phyloP scores from a whole-genome alignment of 495 filamentous ascomycete genomes.

The Xylaria castorea region DNA sequence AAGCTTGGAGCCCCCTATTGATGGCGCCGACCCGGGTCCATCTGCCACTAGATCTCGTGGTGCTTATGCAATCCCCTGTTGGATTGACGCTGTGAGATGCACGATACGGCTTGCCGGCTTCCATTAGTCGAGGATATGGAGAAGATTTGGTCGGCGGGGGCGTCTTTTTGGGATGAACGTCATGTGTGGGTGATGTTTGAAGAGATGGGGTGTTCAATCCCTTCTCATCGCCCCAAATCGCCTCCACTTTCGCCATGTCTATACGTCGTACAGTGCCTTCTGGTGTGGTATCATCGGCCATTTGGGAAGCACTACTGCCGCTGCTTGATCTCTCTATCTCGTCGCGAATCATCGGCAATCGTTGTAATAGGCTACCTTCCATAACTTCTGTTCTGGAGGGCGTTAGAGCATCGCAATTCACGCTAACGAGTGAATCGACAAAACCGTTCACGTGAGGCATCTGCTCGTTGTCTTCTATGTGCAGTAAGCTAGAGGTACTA shows the following conservation, averaged over 20 bases:
- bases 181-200: constrained; percentile 28
- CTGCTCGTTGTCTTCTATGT: constrained; percentile 32
- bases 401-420: constrained; percentile 32
- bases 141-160: constrained; percentile 35
- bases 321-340: constrained; percentile 42
- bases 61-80: constrained; percentile 34
- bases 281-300: constrained; percentile 17
- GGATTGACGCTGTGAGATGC: constrained; percentile 32
- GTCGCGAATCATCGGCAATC: constrained; percentile 48
- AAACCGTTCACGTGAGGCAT: constrained; percentile 31
- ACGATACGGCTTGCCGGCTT: constrained; percentile 39
- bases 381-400: constrained; percentile 21
- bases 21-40: constrained; percentile 45
- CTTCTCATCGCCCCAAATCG: constrained; percentile 34
- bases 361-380: constrained; percentile 33
- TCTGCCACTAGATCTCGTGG: constrained; percentile 37
- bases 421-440: constrained; percentile 31
- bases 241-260: constrained; percentile 30
- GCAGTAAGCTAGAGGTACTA: constrained; percentile 33
- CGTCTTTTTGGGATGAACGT: constrained; percentile 29
- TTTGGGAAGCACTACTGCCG: constrained; percentile 21
- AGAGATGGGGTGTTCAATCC: constrained; percentile 26
- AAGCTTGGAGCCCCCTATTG: constrained; percentile 48
- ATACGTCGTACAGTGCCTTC: constrained; percentile 36
- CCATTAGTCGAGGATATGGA: constrained; percentile 33